These are phyloP conservation scores for Fusarium tuaranense DNA, from an alignment of 2,329 filamentous ascomycete genomes.

Conservation along the genomic window DNA sequence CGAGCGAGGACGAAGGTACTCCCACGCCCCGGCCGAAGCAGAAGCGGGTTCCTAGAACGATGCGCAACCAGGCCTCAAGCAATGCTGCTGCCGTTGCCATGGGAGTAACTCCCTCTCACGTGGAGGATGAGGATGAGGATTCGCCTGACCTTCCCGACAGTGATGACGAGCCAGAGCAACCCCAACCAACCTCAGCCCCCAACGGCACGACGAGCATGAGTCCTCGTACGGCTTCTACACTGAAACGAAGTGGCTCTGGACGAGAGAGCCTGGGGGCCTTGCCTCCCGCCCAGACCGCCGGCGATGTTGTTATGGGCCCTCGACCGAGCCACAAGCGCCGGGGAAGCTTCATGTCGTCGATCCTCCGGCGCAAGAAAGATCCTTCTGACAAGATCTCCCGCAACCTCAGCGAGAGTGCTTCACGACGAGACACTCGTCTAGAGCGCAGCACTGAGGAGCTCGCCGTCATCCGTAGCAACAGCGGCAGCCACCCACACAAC, in stretches of 20 bases:
- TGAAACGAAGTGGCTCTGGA: conserved; percentile 57
- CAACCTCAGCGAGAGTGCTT: conserved; percentile 66
- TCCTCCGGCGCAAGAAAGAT: conserved; percentile 72
- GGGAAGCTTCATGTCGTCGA: conserved; percentile 67
- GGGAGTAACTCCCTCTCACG: conserved; percentile 54
- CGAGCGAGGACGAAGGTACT: conserved; percentile 72
- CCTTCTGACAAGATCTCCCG: conserved; percentile 65
- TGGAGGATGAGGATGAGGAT: conserved; percentile 59
- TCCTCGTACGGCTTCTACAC: conserved; percentile 40
- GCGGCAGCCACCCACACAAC: conserved; percentile 41
- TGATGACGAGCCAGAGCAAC: conserved; percentile 58
- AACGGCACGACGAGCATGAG: conserved; percentile 21
- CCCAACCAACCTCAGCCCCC: conserved; percentile 19
- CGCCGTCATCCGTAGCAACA: conserved; percentile 55
- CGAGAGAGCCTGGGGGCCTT: conserved; percentile 49
- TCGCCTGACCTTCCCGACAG: conserved; percentile 72
- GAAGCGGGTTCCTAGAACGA: conserved; percentile 51
- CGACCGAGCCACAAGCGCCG: conserved; percentile 52
- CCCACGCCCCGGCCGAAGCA: conserved; percentile 37
- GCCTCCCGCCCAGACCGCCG: conserved; percentile 37
- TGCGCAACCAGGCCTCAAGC: conserved; percentile 45
- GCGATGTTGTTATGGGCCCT: conserved; percentile 28
- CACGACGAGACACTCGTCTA: conserved; percentile 70
- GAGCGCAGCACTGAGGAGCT: conserved; percentile 70
- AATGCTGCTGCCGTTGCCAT: conserved; percentile 52